phyloP scores from a whole-genome alignment of 495 filamentous ascomycete genomes.

The Tuber borchii region DNA sequence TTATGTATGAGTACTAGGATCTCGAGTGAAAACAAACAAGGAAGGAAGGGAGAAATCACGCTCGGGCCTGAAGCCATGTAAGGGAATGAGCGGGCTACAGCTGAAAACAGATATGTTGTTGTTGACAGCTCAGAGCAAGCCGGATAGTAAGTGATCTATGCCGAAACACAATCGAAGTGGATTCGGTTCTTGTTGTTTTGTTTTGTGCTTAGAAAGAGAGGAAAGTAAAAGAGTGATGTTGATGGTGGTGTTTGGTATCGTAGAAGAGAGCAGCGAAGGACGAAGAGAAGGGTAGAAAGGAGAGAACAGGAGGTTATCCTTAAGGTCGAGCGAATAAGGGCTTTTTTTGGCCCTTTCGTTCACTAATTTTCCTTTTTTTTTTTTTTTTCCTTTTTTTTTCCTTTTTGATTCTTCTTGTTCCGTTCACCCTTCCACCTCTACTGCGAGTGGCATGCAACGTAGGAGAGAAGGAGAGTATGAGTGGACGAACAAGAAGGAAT shows the following conservation, averaged over 20 bases:
- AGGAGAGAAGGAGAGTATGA: slow-evolving; percentile 10
- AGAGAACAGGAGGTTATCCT: slow-evolving; percentile 26
- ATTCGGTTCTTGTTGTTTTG: not conserved
- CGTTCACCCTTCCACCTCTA: slow-evolving; percentile 7
- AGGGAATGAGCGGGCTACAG: slow-evolving; percentile 6
- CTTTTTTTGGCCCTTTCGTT: slow-evolving; percentile 19
- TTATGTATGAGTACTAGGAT: slow-evolving; percentile 24
- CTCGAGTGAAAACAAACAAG: slow-evolving; percentile 11
- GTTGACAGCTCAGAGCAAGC: slow-evolving; percentile 5
- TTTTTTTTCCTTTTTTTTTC: not conserved
- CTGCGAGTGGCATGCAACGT: slow-evolving; percentile 31
- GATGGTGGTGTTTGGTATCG: not conserved
- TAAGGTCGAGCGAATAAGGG: slow-evolving; percentile 32
- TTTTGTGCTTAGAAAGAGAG: not conserved
- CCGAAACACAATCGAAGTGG: not conserved
- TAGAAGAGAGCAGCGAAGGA: slow-evolving; percentile 18
- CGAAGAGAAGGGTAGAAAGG: slow-evolving; percentile 7
- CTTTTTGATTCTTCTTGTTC: not conserved
- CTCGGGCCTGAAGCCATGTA: slow-evolving; percentile 32
- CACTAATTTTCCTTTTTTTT: not conserved
- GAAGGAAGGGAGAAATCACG: slow-evolving; percentile 14
- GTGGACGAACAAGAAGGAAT: slow-evolving; percentile 14
- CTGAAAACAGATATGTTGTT: slow-evolving; percentile 11
- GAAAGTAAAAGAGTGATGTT: not conserved
- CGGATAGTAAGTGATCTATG: not conserved